Base-by-base conservation (phyloP, 106 monocot genomes). In the Chionographis japonica region DNA sequence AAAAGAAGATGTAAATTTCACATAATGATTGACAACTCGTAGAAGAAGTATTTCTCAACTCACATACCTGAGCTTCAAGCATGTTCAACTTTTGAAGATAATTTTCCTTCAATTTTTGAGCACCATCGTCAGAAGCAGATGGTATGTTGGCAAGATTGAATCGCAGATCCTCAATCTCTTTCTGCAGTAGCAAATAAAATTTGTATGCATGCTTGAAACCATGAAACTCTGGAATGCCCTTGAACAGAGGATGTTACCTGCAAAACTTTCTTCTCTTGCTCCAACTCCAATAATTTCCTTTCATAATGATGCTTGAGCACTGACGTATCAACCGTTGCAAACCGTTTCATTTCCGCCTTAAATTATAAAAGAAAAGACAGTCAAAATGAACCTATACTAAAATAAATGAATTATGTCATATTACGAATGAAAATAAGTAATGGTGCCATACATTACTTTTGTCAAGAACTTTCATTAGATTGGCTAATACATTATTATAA, bases 281-380 rank as follows among this genome's bases (percentile, higher is more conserved):
- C 98, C 41, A 99, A n/a, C 15, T 99, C 98, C 39, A 70, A 56
- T 52, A 99, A 75, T 55, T 90, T 99, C 83, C 78, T 98, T 67
- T 98, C 98, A 75, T 93, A 98, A 67, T 93, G 98, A 41, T 93
- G 98, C 74, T 85, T 90, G 10, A 99, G 77, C 54, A 84, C 69
- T 16, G 90, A 74, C 15, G 92, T 79, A 65, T 93, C 93, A 63
- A 62, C 66, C 55, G 66, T 88, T 15, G 83, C 62, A 83, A 93
- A 84, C 51, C 73, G 80, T 73, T 90, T 92, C 98, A 99, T 99
- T 80, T 99, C 98, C 57, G 84, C 98, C 98, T 99, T 78, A 55
- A 72, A 49, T 53, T 55, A 68, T 6, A 43, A 81, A 63, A 43
- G n/a, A 40, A 61, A 36, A 13, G 12, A 40, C 63, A 52, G 40